Conservation (phyloP, 1,284 basidiomycete genomes). For the Vanrija humicola region DNA sequence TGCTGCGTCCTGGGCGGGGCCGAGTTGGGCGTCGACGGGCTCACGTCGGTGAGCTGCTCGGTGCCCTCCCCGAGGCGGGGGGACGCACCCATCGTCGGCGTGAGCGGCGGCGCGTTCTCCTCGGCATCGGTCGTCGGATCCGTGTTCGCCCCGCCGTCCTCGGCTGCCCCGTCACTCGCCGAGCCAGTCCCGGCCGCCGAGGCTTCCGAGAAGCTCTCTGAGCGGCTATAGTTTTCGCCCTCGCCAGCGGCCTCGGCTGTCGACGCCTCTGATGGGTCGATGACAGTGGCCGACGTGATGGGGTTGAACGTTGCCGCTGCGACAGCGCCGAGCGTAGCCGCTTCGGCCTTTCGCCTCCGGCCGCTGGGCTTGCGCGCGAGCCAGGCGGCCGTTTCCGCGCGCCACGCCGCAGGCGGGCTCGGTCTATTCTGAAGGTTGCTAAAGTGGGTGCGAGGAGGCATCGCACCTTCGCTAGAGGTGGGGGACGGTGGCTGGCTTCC, state of each 20-base stretch:
- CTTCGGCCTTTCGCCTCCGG: background rate
- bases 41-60: too few species aligned
- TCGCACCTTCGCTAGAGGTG: background rate
- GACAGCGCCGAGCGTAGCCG: too few species aligned
- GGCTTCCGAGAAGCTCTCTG: too few species aligned
- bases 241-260: too few species aligned
- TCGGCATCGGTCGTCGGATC: too few species aligned
- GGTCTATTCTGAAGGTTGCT: background rate
- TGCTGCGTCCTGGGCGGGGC: too few species aligned
- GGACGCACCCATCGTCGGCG: background rate
- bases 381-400: constrained; percentile 13
- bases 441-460: background rate
- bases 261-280: too few species aligned
- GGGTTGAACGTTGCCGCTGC: too few species aligned
- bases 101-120: background rate
- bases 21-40: too few species aligned
- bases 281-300: too few species aligned
- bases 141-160: background rate
- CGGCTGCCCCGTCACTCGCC: background rate
- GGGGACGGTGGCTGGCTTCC: background rate
- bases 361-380: constrained; percentile 12
- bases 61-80: background rate
- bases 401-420: background rate
- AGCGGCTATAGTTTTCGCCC: too few species aligned
- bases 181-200: too few species aligned